Conservation (phyloP, 805 yeast species). For the Jamesozyma hellenica region DNA sequence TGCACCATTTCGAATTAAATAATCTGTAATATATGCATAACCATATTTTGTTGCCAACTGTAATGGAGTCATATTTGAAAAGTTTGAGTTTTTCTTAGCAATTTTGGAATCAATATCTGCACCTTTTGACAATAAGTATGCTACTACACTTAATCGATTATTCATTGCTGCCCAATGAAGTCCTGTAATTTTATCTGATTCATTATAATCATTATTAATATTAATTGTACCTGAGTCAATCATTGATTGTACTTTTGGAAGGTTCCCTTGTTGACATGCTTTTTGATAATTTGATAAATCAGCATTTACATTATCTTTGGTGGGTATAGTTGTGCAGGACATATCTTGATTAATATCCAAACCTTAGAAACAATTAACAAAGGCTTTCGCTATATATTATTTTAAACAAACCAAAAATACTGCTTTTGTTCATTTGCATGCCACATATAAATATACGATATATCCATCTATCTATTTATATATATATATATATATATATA, state of each 20-base stretch:
- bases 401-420: too few relatives aligned
- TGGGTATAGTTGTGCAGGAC: too few relatives aligned
- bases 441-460: too few relatives aligned
- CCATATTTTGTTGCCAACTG: conserved; percentile 92
- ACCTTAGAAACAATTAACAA: too few relatives aligned
- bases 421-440: too few relatives aligned
- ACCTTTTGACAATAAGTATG: conserved; percentile 50
- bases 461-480: too few relatives aligned
- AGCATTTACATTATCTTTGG: conserved; percentile 16
- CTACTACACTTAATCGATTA: conserved; percentile 53
- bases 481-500: too few relatives aligned
- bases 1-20: conserved; percentile 52
- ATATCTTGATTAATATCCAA: too few relatives aligned
- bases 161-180: conserved; percentile 89
- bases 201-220: conserved; percentile 28
- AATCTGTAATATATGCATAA: conserved; percentile 65
- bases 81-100: neutral
- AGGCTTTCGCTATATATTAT: too few relatives aligned
- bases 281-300: conserved; percentile 1
- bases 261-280: conserved; percentile 50
- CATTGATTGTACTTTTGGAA: conserved; percentile 39
- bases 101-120: conserved; percentile 44
- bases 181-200: conserved; percentile 36
- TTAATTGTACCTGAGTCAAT: conserved; percentile 33
- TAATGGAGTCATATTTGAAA: conserved; percentile 44